phyloP scores from a whole-genome alignment of 176 grass and related monocot species.

The Miscanthus lutarioriparius region DNA sequence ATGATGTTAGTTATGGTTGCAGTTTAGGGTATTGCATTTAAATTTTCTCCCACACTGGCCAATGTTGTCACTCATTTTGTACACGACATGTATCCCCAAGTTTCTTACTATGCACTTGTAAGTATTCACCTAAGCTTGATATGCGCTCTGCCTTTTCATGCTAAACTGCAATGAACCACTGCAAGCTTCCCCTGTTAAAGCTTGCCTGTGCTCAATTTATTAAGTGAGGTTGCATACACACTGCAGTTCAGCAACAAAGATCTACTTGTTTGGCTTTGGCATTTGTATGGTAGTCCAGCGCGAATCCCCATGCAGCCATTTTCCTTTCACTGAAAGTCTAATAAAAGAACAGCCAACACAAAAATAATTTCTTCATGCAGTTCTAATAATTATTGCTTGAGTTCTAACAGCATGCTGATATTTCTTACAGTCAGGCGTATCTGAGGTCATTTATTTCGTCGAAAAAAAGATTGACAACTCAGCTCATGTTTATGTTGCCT shows the following conservation, averaged over 20 bases:
- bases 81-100: not conserved
- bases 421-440: conserved; percentile 86
- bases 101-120: conserved; percentile 6
- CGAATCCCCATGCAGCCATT: not conserved
- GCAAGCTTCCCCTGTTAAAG: not conserved
- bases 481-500: conserved; percentile 77
- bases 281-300: not conserved
- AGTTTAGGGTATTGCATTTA: not conserved
- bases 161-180: not conserved
- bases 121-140: not conserved
- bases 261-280: not conserved
- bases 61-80: conserved; percentile 9
- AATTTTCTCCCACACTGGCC: not conserved
- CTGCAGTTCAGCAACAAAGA: not conserved
- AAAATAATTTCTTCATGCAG: not conserved
- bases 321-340: not conserved
- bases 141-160: not conserved
- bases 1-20: not conserved
- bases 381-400: not conserved
- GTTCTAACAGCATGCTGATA: conserved; percentile 28
- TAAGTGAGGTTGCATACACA: not conserved
- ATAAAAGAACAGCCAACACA: not conserved
- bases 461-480: conserved; percentile 85
- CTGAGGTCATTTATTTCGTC: conserved; percentile 97
- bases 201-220: not conserved